These are phyloP conservation scores for Solanum habrochaites DNA, from an alignment of 257 asterid genomes.

Conservation along the genomic window DNA sequence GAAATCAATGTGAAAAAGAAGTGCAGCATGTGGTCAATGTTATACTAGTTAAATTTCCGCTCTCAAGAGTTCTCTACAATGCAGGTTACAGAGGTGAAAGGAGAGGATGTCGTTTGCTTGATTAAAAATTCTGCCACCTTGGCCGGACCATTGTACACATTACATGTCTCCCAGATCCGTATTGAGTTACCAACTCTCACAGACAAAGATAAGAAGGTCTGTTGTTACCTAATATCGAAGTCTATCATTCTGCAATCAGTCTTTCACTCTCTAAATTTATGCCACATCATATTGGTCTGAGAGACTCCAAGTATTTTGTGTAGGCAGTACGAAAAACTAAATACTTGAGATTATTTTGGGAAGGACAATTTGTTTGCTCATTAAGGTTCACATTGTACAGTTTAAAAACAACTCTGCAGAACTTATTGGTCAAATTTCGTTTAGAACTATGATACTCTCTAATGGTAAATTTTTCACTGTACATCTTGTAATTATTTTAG, in stretches of 20 bases:
- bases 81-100: constrained; percentile 76
- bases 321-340: not conserved
- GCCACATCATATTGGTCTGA: not conserved
- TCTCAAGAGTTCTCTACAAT: not conserved
- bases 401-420: not conserved
- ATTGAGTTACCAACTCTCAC: constrained; percentile 86
- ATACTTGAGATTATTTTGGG: not conserved
- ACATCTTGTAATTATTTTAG: constrained; percentile 22
- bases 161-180: constrained; percentile 85
- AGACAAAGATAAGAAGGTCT: constrained; percentile 73
- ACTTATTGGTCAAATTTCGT: not conserved
- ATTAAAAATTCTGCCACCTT: constrained; percentile 85
- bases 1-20: not conserved
- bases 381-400: not conserved
- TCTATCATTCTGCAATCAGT: not conserved
- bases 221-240: constrained; percentile 1
- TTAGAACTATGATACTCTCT: not conserved
- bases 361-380: not conserved
- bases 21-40: not conserved
- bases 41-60: not conserved
- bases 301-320: not conserved
- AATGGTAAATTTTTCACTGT: not conserved
- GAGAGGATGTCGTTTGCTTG: constrained; percentile 58
- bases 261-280: not conserved
- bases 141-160: constrained; percentile 77